Evolutionary conservation across 495 filamentous ascomycete species (phyloP), one percentile per base, ranked within the genome.

Genomic region (Elasticomyces elasticus): DNA sequence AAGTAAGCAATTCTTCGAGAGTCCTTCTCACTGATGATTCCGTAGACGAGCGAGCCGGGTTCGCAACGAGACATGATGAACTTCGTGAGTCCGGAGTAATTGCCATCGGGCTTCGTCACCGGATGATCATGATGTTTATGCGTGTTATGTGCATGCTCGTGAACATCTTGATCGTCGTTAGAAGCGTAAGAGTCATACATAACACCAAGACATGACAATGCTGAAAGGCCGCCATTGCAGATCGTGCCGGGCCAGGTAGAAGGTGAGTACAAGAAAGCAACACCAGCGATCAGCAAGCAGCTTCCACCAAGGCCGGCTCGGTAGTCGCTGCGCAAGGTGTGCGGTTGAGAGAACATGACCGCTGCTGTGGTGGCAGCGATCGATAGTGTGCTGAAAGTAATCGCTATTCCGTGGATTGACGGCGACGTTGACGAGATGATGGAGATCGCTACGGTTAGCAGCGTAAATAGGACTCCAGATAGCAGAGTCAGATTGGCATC

Each of bases 1-100:
- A 98, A 98, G 71, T 97, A 99, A 62, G 94, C 91, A 55, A 99
- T 99, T 26, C 92, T 80, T 31, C 92, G 79, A 7, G 94, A 97
- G 67, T 99, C 91, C 61, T 89, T 91, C 60, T 95, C 89, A 23
- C 83, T 77, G 54, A 99, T 69, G 54, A 99, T 89, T 52, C 87
- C 82, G 54, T 94, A 81, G 13, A 95, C 55, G 13, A 97, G 66
- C 2, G 89, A 87, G 69, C 81, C 91, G 25, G 72, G 73, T 50
- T 84, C 75, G 17, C 81, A 81, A 31, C 75, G 72, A 0, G 71
- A 75, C 20, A 94, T 70, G 19, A 95, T 65, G 38, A 84, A 74
- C 13, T 73, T 78, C 19, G 85, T 86, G 45, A 89, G 69, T 54
- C 61, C 72, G 5, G 85, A 86, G 20, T 75, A 57, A 43, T 72